Base-by-base conservation (phyloP, 305 asterid genomes). In the Petunia hybrid region DNA sequence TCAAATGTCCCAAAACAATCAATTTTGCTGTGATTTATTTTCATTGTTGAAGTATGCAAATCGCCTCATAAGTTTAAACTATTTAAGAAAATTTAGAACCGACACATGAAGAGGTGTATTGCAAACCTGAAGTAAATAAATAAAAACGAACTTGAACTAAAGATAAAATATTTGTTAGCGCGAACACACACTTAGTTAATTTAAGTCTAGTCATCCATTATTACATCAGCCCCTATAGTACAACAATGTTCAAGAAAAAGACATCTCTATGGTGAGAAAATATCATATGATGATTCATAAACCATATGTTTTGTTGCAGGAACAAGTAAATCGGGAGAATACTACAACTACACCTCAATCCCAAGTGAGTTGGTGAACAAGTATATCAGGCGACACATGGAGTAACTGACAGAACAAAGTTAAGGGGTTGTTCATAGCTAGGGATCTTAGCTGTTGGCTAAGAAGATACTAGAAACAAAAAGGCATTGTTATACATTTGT, bases 401-500 rank as follows among this genome's bases (percentile, higher is more conserved):
- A 46, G 60, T 48, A 31, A 70, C 9, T 46, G 10, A 46, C 14
- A 31, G 38, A 1, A 51, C 1, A 70, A 68, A 70, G 45, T 36
- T 5, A 70, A 31, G 43, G 43, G 45, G 22, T 36, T 31, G 61
- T 31, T 46, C 42, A 46, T 70, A 14, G 31, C 38, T 31, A 2
- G 76, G 55, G 6, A 43, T 43, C 16, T 8, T 43, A 69, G 40
- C 8, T 6, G 3, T 43, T 10, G 22, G 43, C 62, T 12, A 3
- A 3, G 13, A 82, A 74, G 81, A 81, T 82, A 86, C 73, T 55
- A 81, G 88, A 63, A 83, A 85, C 86, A 86, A 86, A 84, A 87
- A 82, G 46, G 80, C 77, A 78, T 8, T 80, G 90, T 89, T 89
- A 83, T 88, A 89, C 93, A 91, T 82, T 87, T 87, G 85, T 77